A percentile compares a stretch with the other conserved stretches of the same genome.
phyloP scores from a whole-genome alignment of 2,329 filamentous ascomycete genomes.

The Arthroderma uncinatum region DNA sequence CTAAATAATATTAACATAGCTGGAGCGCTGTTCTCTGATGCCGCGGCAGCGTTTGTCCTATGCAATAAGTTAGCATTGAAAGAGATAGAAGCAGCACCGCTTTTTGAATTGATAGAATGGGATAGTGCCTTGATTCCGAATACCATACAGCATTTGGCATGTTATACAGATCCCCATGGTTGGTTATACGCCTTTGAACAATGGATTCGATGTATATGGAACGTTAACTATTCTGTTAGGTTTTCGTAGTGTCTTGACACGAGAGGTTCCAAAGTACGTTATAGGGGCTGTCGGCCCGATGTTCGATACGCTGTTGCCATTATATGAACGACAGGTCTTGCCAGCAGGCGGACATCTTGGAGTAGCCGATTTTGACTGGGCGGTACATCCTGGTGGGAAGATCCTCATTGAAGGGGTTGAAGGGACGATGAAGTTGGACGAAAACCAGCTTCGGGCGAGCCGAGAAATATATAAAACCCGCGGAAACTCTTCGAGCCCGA shows the following conservation, averaged over 20 bases:
- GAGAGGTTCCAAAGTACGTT: background rate
- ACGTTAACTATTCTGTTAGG: background rate
- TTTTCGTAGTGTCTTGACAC: background rate
- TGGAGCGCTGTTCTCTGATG: background rate
- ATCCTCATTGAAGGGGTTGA: background rate
- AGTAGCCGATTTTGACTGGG: background rate
- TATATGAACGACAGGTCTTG: background rate
- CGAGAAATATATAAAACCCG: background rate
- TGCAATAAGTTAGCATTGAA: background rate
- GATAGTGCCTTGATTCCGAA: background rate
- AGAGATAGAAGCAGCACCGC: background rate
- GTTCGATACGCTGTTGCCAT: background rate
- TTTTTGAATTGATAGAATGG: background rate
- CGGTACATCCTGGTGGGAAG: background rate
- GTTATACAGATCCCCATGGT: background rate
- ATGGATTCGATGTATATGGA: background rate
- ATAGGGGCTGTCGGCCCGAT: background rate
- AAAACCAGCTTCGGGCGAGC: background rate
- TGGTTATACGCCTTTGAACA: background rate
- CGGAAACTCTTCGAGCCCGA: background rate
- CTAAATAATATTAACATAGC: background rate
- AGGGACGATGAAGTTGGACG: background rate
- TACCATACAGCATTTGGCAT: background rate
- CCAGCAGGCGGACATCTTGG: background rate
- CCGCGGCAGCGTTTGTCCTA: background rate